Conservation (phyloP, 257 asterid genomes). For the Primulina eburnea region DNA sequence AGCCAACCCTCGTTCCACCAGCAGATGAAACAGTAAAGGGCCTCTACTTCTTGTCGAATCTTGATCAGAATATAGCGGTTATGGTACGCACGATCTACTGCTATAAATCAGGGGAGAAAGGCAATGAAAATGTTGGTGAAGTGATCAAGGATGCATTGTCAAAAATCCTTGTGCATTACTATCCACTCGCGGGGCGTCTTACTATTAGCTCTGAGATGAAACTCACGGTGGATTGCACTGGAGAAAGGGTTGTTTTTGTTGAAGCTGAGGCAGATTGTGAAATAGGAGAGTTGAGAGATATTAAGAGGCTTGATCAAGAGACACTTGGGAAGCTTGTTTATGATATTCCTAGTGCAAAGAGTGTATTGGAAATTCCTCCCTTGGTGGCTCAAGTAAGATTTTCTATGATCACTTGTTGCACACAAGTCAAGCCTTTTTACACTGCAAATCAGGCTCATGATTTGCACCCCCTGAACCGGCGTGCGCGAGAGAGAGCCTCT, state of each 20-base stretch:
- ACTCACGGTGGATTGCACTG: conserved; percentile 40
- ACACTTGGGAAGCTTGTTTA: conserved; percentile 48
- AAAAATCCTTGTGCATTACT: conserved; percentile 40
- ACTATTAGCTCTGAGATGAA: conserved; percentile 36
- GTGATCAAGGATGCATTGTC: conserved; percentile 36
- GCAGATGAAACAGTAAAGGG: conserved; percentile 40
- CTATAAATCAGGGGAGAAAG: conserved; percentile 33
- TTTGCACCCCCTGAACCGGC: too few relatives aligned
- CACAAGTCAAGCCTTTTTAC: too few relatives aligned
- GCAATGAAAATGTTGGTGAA: conserved; percentile 30
- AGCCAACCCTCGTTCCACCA: conserved; percentile 37
- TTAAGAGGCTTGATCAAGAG: conserved; percentile 43
- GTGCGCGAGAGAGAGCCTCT: too few relatives aligned
- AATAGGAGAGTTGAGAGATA: conserved; percentile 38
- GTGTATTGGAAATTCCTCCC: conserved; percentile 43
- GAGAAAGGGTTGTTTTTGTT: conserved; percentile 41
- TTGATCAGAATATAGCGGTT: conserved; percentile 53
- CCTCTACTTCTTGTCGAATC: conserved; percentile 46
- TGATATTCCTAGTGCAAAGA: conserved; percentile 47
- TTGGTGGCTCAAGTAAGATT: conserved; percentile 43
- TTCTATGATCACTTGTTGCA: background rate
- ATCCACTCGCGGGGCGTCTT: conserved; percentile 48
- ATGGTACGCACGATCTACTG: conserved; percentile 46
- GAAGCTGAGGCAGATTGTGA: conserved; percentile 40
- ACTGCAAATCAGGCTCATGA: too few relatives aligned